Evolutionary conservation across 495 filamentous ascomycete species (phyloP).

Genomic region (Penicillium coprophilum): DNA sequence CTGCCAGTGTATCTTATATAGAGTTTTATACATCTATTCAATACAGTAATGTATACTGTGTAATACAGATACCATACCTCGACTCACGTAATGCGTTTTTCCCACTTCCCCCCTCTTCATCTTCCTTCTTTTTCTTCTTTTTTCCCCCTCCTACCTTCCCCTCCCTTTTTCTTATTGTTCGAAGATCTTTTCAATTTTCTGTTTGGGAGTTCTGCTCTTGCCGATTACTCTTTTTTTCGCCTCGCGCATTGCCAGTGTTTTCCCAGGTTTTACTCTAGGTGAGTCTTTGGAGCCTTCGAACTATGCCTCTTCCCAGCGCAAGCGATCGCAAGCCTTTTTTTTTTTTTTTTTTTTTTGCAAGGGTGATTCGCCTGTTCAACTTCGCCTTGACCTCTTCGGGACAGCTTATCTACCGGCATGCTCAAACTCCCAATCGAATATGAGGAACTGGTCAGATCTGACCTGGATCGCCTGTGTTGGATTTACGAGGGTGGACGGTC

Average conservation of each 20-base stretch:
- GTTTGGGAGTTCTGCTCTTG: slow-evolving; percentile 35
- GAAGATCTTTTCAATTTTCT: slow-evolving; percentile 34
- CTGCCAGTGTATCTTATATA: too few species aligned
- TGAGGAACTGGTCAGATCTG: slow-evolving; percentile 4
- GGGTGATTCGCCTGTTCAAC: slow-evolving; percentile 5
- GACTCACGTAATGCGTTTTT: slow-evolving; percentile 22
- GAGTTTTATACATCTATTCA: neutral
- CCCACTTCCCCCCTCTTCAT: slow-evolving; percentile 42
- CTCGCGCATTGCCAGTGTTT: slow-evolving; percentile 34
- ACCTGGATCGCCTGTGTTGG: slow-evolving; percentile 1
- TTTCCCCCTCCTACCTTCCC: slow-evolving; percentile 33
- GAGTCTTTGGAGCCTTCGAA: slow-evolving; percentile 13
- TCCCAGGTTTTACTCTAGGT: slow-evolving; percentile 26
- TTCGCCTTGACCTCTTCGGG: slow-evolving; percentile 15
- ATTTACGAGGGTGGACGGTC: slow-evolving; percentile 20
- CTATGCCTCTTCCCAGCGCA: neutral
- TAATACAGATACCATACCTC: slow-evolving; percentile 10
- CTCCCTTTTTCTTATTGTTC: slow-evolving; percentile 39
- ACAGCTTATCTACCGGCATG: slow-evolving; percentile 7
- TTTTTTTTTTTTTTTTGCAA: too few species aligned
- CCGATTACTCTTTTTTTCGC: slow-evolving; percentile 25
- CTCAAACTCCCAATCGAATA: neutral
- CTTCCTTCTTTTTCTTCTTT: slow-evolving; percentile 47
- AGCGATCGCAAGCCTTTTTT: slow-evolving; percentile 1
- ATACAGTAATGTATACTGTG: neutral